Evolutionary conservation across 2,329 filamentous ascomycete genomes (phyloP).

Genomic region (Sporothrix brasiliensis): DNA sequence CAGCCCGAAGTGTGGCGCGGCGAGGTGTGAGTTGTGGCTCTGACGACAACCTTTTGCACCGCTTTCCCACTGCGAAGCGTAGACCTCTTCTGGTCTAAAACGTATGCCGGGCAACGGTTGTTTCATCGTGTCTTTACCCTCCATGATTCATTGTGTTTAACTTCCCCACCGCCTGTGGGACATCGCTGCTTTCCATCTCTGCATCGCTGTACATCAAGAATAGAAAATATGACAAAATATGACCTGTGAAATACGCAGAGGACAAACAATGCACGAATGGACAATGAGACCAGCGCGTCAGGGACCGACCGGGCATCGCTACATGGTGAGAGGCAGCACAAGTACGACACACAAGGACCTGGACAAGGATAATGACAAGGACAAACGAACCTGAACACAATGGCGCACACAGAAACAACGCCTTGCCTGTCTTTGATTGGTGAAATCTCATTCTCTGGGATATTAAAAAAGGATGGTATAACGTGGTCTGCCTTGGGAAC

Average conservation of each 20-base stretch:
- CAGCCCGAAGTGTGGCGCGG: too few relatives aligned
- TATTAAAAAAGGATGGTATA: not conserved
- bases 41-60: too few relatives aligned
- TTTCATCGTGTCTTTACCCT: too few relatives aligned
- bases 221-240: not conserved
- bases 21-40: too few relatives aligned
- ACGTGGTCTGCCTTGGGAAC: not conserved
- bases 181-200: conserved; percentile 1
- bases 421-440: not conserved
- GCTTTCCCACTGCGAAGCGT: too few relatives aligned
- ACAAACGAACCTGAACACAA: not conserved
- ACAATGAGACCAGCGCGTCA: conserved; percentile 2
- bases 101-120: too few relatives aligned
- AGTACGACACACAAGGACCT: not conserved
- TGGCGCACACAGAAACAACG: not conserved
- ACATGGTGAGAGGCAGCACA: not conserved
- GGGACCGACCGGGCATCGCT: not conserved
- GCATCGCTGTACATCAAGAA: not conserved
- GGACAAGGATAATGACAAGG: not conserved
- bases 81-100: too few relatives aligned
- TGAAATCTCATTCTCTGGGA: not conserved
- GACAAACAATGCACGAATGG: not conserved
- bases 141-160: too few relatives aligned
- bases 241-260: too few relatives aligned
- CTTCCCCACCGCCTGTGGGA: not conserved